Percentiles rank a stretch among this genome's conserved stretches.
These are phyloP conservation scores for Senecio squalidus DNA, from an alignment of 140 eudicot species.

Conservation along the genomic window DNA sequence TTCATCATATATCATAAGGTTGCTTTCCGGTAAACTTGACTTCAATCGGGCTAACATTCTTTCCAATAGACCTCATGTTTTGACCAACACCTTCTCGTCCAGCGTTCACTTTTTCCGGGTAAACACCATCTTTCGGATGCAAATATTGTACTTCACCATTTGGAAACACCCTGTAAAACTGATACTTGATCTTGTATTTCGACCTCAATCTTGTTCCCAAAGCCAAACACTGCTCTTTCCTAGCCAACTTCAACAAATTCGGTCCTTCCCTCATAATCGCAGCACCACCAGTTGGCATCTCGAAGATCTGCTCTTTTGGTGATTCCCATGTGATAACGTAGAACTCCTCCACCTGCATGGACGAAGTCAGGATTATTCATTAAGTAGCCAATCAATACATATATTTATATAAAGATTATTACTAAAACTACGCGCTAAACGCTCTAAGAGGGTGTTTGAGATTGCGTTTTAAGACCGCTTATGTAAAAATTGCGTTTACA, in stretches of 20 bases:
- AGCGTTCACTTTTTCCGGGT: slow-evolving; percentile 92
- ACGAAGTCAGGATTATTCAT: too few relatives aligned
- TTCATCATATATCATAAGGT: slow-evolving; percentile 59
- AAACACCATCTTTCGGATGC: slow-evolving; percentile 95
- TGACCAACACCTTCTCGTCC: slow-evolving; percentile 87
- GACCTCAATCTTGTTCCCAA: slow-evolving; percentile 84
- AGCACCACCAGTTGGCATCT: slow-evolving; percentile 97
- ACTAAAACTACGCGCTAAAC: too few relatives aligned
- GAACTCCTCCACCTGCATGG: slow-evolving; percentile 84
- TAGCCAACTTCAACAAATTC: slow-evolving; percentile 68
- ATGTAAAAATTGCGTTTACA: too few relatives aligned
- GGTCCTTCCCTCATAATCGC: slow-evolving; percentile 97
- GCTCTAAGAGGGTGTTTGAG: too few relatives aligned
- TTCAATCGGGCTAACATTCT: slow-evolving; percentile 86
- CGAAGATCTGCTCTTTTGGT: slow-evolving; percentile 80
- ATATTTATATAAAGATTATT: slow-evolving; percentile 81
- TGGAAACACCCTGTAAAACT: slow-evolving; percentile 88
- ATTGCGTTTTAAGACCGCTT: too few relatives aligned
- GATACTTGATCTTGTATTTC: slow-evolving; percentile 89
- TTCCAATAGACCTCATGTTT: slow-evolving; percentile 85
- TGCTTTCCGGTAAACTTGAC: slow-evolving; percentile 97
- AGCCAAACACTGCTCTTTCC: slow-evolving; percentile 95
- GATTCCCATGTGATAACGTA: slow-evolving; percentile 93
- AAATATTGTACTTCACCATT: slow-evolving; percentile 90
- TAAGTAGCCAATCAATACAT: too few relatives aligned